A percentile compares a stretch with the other conserved stretches of the same genome.
Conservation (phyloP, 1,284 basidiomycete species). For the Meira miltonrushii region DNA sequence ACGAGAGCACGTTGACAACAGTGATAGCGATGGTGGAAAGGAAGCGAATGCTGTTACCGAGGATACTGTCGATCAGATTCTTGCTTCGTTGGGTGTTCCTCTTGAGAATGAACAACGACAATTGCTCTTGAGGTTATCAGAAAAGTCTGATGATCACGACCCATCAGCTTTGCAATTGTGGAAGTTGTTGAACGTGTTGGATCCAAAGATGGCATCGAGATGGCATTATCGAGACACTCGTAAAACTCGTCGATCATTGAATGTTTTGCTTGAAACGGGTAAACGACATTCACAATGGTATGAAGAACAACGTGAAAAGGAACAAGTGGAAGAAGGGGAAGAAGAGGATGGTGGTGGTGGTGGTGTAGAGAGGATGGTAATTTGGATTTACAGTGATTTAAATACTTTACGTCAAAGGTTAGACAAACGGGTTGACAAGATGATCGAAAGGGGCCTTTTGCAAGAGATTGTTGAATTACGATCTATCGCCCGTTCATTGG, state of each 20-base stretch:
- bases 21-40: not conserved
- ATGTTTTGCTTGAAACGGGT: slow-evolving; percentile 71
- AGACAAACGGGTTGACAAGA: slow-evolving; percentile 75
- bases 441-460: slow-evolving; percentile 81
- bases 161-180: slow-evolving; percentile 61
- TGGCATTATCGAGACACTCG: slow-evolving; percentile 96
- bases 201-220: slow-evolving; percentile 68
- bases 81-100: slow-evolving; percentile 4
- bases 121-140: not conserved
- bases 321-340: slow-evolving; percentile 56
- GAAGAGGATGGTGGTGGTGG: slow-evolving; percentile 11
- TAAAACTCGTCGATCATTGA: slow-evolving; percentile 76
- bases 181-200: slow-evolving; percentile 65
- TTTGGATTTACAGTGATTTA: slow-evolving; percentile 86
- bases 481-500: slow-evolving; percentile 41
- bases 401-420: slow-evolving; percentile 65
- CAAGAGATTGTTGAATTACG: slow-evolving; percentile 67
- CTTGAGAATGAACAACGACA: not conserved
- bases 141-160: slow-evolving; percentile 1
- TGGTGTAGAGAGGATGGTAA: slow-evolving; percentile 28
- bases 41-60: not conserved
- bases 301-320: slow-evolving; percentile 57
- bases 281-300: slow-evolving; percentile 67
- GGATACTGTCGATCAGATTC: not conserved
- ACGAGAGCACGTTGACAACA: not conserved